These are phyloP conservation scores for Aureobasidium sp. DNA, from an alignment of 2,329 filamentous ascomycete species.

Conservation along the genomic window DNA sequence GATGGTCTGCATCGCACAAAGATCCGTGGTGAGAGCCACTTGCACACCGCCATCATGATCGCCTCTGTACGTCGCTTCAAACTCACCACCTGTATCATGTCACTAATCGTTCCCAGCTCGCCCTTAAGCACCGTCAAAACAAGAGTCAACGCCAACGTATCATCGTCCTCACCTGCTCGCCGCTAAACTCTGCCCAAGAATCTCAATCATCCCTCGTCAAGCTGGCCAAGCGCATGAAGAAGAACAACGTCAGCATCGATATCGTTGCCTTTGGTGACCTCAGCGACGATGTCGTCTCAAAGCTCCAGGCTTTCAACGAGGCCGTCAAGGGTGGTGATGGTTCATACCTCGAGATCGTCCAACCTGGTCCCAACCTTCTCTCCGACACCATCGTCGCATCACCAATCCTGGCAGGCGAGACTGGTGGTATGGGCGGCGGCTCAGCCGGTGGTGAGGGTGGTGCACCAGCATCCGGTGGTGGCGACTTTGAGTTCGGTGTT, in stretches of 20 bases:
- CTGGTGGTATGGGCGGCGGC: constrained; percentile 50
- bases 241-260: constrained; percentile 87
- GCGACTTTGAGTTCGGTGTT: constrained; percentile 77
- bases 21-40: constrained; percentile 79
- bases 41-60: constrained; percentile 91
- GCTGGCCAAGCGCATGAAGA: constrained; percentile 98
- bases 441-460: constrained; percentile 33
- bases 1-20: constrained; percentile 89
- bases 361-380: constrained; percentile 81
- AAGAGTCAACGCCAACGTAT: constrained; percentile 94
- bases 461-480: constrained; percentile 45
- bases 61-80: constrained; percentile 60
- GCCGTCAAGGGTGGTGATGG: constrained; percentile 86
- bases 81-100: neutral
- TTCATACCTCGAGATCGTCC: constrained; percentile 83
- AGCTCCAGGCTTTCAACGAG: constrained; percentile 88
- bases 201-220: constrained; percentile 81
- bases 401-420: constrained; percentile 81
- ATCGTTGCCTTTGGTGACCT: constrained; percentile 93
- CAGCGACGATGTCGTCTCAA: constrained; percentile 78
- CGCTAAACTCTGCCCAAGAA: constrained; percentile 78
- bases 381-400: constrained; percentile 86
- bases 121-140: constrained; percentile 95
- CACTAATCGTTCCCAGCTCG: constrained; percentile 51
- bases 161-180: constrained; percentile 93